phyloP scores from a whole-genome alignment of 495 filamentous ascomycete genomes.

The Aspergillus coremiiformis region DNA sequence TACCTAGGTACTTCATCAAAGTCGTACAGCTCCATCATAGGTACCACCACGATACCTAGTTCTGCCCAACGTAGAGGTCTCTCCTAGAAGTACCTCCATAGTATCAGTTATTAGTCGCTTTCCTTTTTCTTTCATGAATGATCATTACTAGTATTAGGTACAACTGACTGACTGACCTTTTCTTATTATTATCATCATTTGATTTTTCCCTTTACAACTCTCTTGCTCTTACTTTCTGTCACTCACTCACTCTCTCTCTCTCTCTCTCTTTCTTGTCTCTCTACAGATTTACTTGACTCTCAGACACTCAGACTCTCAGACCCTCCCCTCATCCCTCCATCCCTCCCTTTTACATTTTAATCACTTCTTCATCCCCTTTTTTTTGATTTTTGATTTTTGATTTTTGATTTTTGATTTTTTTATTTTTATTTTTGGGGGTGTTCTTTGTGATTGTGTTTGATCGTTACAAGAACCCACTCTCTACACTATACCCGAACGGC shows the following conservation, averaged over 20 bases:
- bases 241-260: no score
- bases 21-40: background rate
- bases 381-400: no score
- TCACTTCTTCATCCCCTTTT: conserved; percentile 4
- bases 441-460: conserved; percentile 2
- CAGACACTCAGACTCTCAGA: background rate
- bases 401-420: no score
- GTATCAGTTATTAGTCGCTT: background rate
- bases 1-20: background rate
- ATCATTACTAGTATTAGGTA: background rate
- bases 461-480: conserved; percentile 3
- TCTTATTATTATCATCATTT: no score
- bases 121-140: background rate
- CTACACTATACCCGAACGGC: conserved; percentile 2
- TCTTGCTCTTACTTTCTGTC: no score
- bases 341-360: conserved; percentile 3
- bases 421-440: background rate
- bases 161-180: background rate
- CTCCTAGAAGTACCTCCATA: background rate
- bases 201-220: no score
- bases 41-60: conserved; percentile 1
- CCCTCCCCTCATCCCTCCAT: background rate
- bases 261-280: background rate
- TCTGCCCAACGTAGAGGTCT: background rate
- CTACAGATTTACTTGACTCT: background rate